These are phyloP conservation scores for Babesia bigemina DNA, from an alignment of 169 alveolate species.

Conservation along the genomic window DNA sequence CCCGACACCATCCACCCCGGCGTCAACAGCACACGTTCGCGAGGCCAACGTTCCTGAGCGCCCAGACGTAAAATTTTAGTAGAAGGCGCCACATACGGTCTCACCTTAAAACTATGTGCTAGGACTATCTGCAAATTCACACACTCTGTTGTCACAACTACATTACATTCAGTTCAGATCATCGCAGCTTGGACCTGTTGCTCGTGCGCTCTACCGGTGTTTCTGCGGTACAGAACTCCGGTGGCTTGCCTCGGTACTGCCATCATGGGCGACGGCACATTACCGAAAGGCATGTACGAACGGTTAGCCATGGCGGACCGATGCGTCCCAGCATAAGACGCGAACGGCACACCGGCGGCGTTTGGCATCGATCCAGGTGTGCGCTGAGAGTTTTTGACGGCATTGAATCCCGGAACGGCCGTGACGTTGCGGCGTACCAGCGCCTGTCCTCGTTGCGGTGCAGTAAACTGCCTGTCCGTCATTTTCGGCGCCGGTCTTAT, in stretches of 20 bases:
- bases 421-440: constrained; percentile 13
- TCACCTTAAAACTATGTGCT: no score
- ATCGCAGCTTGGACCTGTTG: constrained; percentile 32
- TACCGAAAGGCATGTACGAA: background rate
- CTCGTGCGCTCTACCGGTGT: constrained; percentile 33
- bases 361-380: background rate
- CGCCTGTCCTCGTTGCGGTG: background rate
- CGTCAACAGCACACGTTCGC: no score
- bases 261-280: background rate
- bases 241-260: constrained; percentile 13
- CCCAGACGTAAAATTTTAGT: no score
- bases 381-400: no score
- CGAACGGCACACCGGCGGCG: background rate
- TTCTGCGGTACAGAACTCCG: constrained; percentile 22
- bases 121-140: no score
- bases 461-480: background rate
- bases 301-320: background rate
- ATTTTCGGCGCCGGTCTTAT: background rate
- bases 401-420: no score
- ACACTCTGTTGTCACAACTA: background rate
- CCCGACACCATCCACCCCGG: no score
- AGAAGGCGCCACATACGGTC: no score
- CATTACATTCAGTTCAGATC: background rate
- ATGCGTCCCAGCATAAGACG: background rate
- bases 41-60: no score